Evolutionary conservation across 2,329 filamentous ascomycete species (phyloP).

Genomic region (Botrytis medusae): DNA sequence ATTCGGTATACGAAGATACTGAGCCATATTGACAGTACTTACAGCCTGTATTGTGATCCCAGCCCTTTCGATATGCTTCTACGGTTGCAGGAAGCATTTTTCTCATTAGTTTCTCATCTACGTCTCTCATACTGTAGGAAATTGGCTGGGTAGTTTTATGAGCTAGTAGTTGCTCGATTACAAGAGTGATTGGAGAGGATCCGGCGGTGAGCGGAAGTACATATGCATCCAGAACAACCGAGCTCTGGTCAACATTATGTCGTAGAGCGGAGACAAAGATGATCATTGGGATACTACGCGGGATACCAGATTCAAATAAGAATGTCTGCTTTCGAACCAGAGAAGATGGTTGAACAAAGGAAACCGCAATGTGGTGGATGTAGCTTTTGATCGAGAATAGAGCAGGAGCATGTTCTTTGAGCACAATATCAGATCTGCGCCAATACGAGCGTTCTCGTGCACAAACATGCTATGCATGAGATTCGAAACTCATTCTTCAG

Average conservation of each 20-base stretch:
- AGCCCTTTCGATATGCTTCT: conserved; percentile 23
- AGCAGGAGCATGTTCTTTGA: background rate
- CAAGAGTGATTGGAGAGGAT: background rate
- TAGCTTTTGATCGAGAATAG: background rate
- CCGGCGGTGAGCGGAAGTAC: background rate
- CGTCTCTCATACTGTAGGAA: background rate
- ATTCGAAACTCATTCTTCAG: background rate
- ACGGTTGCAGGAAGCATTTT: conserved; percentile 18
- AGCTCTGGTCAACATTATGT: conserved; percentile 23
- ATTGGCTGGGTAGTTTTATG: background rate
- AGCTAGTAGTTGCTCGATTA: background rate
- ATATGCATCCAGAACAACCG: conserved; percentile 25
- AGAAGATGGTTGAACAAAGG: background rate
- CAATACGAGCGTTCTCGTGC: background rate
- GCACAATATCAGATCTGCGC: background rate
- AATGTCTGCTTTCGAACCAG: background rate
- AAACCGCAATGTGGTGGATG: background rate
- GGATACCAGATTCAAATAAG: background rate
- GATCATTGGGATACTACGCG: background rate
- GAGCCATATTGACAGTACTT: background rate
- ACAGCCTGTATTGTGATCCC: conserved; percentile 18
- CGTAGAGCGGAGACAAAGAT: conserved; percentile 13
- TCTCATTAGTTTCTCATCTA: conserved; percentile 21
- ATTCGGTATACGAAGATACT: background rate
- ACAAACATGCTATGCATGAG: background rate